Base-by-base conservation (phyloP, 805 yeast genomes). In the Tetrapisispora iriomotensis region DNA sequence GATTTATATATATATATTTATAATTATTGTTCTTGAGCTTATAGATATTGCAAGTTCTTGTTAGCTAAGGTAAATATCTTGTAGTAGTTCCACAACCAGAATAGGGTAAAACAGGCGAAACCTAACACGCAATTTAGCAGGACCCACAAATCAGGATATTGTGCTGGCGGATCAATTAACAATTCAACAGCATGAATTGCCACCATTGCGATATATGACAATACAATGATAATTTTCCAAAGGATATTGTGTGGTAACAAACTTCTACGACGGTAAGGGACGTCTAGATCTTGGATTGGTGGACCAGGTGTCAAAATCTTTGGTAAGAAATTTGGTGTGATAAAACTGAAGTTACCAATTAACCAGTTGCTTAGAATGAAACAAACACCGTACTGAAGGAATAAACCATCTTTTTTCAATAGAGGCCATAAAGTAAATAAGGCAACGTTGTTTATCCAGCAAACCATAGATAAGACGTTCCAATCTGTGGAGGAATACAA, bases 381-480 rank as follows among this genome's bases (percentile, higher is more conserved):
- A 37, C 79, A 58, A 8, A 76, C 77, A 40, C 68, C 60, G 58
- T 83, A 88, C 57, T 92, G 98, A 44, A 88, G 64, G 1, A 58
- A 60, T 21, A 92, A 66, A 1, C 76, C 77, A 52, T 92, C 97
- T 45, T 77, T 78, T 48, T 77, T 75, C 47, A 92, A 65, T 34
- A 90, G 64, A 0, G 99, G 98, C 75, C 82, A 87, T 65, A 92
- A 64, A 36, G 95, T 85, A 60, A 88, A 92, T 24, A 81, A 64
- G 0, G 90, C 82, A 10, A 86, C 70, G 55, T 90, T 92, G 50
- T 79, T 79, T 44, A 90, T 75, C 96, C 97, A 92, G 38, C 79
- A 77, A 2, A 84, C 75, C 64, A 85, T 73, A 3, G 90, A 76
- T n/a, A 77, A 68, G 15, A 76, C 74, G 45, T 75, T 68, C 32